Conservation (phyloP, 2,329 filamentous ascomycete genomes). For the Pseudogymnoascus sp. region DNA sequence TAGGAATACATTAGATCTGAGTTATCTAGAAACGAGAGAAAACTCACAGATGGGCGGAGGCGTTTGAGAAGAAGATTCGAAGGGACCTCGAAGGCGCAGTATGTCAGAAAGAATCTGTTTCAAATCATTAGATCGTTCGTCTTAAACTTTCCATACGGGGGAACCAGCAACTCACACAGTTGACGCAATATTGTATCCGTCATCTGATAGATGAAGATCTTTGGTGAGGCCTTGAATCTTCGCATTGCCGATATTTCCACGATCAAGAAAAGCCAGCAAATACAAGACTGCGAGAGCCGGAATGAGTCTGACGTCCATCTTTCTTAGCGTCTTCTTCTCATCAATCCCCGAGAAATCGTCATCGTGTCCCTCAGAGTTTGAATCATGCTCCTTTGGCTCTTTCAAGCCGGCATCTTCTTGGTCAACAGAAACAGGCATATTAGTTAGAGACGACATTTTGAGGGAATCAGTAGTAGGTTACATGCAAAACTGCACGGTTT, state of each 20-base stretch:
- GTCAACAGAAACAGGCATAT: neutral
- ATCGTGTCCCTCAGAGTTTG: neutral
- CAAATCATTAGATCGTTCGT: slow-evolving; percentile 48
- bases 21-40: neutral
- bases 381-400: neutral
- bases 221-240: slow-evolving; percentile 13
- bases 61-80: slow-evolving; percentile 59
- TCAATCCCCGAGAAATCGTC: neutral
- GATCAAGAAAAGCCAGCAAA: slow-evolving; percentile 24
- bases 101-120: slow-evolving; percentile 63
- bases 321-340: slow-evolving; percentile 2
- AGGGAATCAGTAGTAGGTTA: neutral
- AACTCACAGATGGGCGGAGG: slow-evolving; percentile 33
- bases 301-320: slow-evolving; percentile 15
- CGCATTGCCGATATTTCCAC: slow-evolving; percentile 58
- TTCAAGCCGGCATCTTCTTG: neutral
- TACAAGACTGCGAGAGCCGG: slow-evolving; percentile 14
- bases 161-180: slow-evolving; percentile 12
- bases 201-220: slow-evolving; percentile 12
- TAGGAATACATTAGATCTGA: slow-evolving; percentile 35
- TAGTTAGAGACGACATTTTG: neutral
- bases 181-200: slow-evolving; percentile 15
- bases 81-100: slow-evolving; percentile 48
- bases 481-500: neutral
- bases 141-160: slow-evolving; percentile 38